Evolutionary conservation across 176 grass and related monocot genomes (phyloP).

Genomic region (Triticum dicoccoides): DNA sequence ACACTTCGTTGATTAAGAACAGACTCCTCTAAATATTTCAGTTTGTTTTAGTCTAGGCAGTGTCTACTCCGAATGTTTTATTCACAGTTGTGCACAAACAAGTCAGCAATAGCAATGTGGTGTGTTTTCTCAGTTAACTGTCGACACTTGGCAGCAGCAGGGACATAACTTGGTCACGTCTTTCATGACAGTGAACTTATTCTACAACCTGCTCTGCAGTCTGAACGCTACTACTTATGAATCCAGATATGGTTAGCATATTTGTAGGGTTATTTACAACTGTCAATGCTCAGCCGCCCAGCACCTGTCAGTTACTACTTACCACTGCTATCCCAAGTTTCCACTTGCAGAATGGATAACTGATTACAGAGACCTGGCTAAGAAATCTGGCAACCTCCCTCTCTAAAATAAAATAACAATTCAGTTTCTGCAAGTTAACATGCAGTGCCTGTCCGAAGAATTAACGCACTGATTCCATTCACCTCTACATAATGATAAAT

Average conservation of each 20-base stretch:
- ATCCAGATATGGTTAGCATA: neutral
- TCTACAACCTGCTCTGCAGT: neutral
- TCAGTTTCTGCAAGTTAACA: conserved; percentile 11
- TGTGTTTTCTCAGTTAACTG: neutral
- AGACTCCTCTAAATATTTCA: too few relatives aligned
- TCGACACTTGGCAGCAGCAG: neutral
- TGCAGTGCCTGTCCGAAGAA: neutral
- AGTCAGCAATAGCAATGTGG: neutral
- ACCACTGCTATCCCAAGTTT: too few relatives aligned
- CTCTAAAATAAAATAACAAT: neutral
- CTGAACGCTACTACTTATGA: neutral
- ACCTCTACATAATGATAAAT: neutral
- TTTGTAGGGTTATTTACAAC: neutral
- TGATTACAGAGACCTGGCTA: neutral
- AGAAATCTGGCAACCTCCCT: neutral
- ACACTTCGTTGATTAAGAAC: too few relatives aligned
- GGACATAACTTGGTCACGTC: too few relatives aligned
- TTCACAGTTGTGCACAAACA: neutral
- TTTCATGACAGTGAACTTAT: neutral
- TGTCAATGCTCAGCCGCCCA: neutral
- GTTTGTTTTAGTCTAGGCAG: too few relatives aligned
- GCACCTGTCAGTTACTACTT: too few relatives aligned
- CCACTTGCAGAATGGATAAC: too few relatives aligned
- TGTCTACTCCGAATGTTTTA: neutral
- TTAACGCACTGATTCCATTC: neutral